Evolutionary conservation across 169 alveolate species (phyloP).

Genomic region (Cryptosporidium sp.): DNA sequence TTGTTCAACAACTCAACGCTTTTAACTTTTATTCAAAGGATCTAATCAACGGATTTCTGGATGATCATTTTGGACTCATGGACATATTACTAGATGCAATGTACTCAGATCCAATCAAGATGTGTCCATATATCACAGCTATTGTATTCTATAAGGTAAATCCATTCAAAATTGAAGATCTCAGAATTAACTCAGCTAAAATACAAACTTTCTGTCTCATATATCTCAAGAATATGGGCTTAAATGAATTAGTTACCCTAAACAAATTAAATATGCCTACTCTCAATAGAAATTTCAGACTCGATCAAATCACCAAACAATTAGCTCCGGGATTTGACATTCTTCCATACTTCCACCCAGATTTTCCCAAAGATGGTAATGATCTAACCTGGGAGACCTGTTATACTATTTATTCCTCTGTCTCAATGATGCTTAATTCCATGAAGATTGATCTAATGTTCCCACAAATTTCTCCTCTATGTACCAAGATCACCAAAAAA

Average conservation of each 20-base stretch:
- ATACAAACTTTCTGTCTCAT: constrained; percentile 67
- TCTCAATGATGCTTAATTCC: constrained; percentile 33
- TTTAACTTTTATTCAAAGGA: constrained; percentile 14
- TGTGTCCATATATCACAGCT: constrained; percentile 62
- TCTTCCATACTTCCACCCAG: constrained; percentile 59
- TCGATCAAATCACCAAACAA: background rate
- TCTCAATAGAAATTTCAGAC: background rate
- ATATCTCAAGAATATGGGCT: constrained; percentile 48
- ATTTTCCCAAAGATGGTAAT: constrained; percentile 18
- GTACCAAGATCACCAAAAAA: constrained; percentile 29
- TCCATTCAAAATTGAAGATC: constrained; percentile 46
- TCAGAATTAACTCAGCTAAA: constrained; percentile 13
- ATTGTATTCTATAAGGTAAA: constrained; percentile 25
- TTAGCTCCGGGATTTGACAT: constrained; percentile 36
- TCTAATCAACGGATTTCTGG: background rate
- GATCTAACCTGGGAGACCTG: constrained; percentile 54
- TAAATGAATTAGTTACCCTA: constrained; percentile 9
- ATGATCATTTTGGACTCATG: constrained; percentile 33
- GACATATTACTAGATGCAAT: constrained; percentile 39
- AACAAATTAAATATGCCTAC: constrained; percentile 21
- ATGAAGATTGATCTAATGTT: background rate
- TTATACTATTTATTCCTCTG: constrained; percentile 38
- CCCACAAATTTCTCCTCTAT: constrained; percentile 41
- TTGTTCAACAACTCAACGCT: constrained; percentile 43
- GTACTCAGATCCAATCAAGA: constrained; percentile 45